phyloP scores from a whole-genome alignment of 148 eudicot species.

The Agrostemma githago region DNA sequence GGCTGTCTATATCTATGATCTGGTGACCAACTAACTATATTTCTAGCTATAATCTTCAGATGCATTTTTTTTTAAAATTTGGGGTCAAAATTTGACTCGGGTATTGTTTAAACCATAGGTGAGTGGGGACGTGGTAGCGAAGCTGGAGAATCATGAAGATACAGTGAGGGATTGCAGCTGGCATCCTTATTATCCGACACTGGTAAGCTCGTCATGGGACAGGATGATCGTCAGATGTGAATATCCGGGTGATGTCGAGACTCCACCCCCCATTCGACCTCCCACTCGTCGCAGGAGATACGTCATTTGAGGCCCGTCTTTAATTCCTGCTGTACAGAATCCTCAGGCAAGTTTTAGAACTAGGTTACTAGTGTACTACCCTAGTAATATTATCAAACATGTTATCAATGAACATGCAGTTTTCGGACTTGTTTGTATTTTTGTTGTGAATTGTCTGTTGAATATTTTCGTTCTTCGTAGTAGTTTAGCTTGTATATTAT shows the following conservation, averaged over 20 bases:
- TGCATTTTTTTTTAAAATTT: neutral
- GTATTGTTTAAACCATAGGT: slow-evolving; percentile 30
- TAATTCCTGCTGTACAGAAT: neutral
- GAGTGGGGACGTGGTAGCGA: slow-evolving; percentile 51
- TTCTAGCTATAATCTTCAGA: neutral
- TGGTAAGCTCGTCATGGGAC: slow-evolving; percentile 79
- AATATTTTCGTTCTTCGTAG: neutral
- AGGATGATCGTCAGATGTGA: slow-evolving; percentile 50
- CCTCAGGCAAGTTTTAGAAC: neutral
- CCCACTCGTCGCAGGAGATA: neutral
- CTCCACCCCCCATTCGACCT: slow-evolving; percentile 19
- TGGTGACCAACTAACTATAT: slow-evolving; percentile 40
- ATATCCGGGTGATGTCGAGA: slow-evolving; percentile 38
- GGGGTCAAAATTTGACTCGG: neutral
- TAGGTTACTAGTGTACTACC: too few relatives aligned
- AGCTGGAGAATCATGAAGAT: slow-evolving; percentile 49
- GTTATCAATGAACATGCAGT: neutral
- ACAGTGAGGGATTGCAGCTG: slow-evolving; percentile 66
- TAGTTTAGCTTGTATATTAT: neutral
- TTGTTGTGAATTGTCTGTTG: neutral
- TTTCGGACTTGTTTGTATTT: neutral
- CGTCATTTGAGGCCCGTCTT: neutral
- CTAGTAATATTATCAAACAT: too few relatives aligned
- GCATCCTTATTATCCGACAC: slow-evolving; percentile 62
- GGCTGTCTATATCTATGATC: slow-evolving; percentile 62